Conservation (phyloP, 225 moss, liverwort and hornwort genomes). For the Anthoceros angustus region DNA sequence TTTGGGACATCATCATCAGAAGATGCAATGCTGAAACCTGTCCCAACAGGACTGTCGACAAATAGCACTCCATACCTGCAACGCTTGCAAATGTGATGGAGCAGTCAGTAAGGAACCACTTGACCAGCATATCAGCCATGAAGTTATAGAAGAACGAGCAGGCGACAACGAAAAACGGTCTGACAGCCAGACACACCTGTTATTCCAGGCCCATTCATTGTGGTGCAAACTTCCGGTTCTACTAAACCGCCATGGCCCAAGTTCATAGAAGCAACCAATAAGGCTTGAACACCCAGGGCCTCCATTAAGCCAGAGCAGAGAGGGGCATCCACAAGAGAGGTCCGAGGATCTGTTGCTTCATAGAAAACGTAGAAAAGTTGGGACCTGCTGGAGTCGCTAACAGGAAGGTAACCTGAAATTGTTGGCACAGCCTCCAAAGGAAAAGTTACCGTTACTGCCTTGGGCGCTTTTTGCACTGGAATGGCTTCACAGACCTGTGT, state of each 20-base stretch:
- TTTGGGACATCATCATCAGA: constrained; percentile 19
- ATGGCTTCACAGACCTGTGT: background rate
- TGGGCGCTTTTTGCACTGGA: background rate
- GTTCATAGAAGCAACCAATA: constrained; percentile 33
- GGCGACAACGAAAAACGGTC: background rate
- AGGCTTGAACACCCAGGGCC: constrained; percentile 35
- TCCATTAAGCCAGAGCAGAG: constrained; percentile 36
- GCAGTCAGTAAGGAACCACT: no score
- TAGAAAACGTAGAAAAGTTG: constrained; percentile 35
- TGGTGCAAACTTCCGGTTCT: constrained; percentile 19
- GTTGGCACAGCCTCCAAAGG: constrained; percentile 22
- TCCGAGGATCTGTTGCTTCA: constrained; percentile 22
- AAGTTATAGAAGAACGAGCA: background rate
- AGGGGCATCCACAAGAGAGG: constrained; percentile 22
- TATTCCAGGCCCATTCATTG: constrained; percentile 29
- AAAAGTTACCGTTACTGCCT: background rate
- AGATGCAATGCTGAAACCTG: constrained; percentile 31
- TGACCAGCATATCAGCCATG: background rate
- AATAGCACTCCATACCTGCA: constrained; percentile 23
- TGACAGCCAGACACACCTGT: constrained; percentile 5
- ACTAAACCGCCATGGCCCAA: constrained; percentile 34
- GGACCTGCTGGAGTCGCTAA: constrained; percentile 19
- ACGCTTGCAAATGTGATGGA: background rate
- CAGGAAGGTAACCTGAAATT: constrained; percentile 29
- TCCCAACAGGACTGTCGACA: constrained; percentile 34